Base-by-base conservation (phyloP, 2,329 filamentous ascomycete genomes). In the Exutisphaerella laricina region DNA sequence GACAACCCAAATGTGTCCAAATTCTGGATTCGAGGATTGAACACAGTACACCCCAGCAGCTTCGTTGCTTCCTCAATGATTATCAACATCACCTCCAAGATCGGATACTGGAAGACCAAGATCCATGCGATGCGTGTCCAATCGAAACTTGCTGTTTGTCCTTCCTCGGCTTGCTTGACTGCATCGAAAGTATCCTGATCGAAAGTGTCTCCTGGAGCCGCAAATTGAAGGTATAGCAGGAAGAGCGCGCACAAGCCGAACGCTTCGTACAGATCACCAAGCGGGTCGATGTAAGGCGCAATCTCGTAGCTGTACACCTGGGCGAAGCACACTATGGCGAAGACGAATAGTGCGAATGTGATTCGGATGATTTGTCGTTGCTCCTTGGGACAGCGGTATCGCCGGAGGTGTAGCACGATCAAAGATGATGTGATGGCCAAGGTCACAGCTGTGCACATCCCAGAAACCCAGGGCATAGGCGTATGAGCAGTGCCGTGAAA, bases 351-450 rank as follows among this genome's bases (percentile, higher is more conserved):
- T 8, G 57, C 53, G 35, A 57, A 52, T 7, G 49, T 37, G 9
- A 60, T 53, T n/a, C 57, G 53, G 29, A 60, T 48, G 41, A 59
- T 60, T 34, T 60, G 58, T 20, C 55, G 52, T 45, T 62, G 59
- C 43, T 62, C 58, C 16, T 55, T 53, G 3, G 59, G 58, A 4
- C 46, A 41, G 8, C 55, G 49, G 42, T 62, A 62, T 31, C 56
- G 49, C 8, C 40, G 48, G 3, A 62, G 50, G 41, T 60, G 59
- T 17, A 52, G 47, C 13, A 43, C 39, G 23, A 58, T 50, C 10
- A 60, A 46, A 2, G 52, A 49, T 2, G 58, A 18, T 8, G 46
- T 46, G 20, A 50, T 54, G 23, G 42, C 22, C 5, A 50, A 28
- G 3, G 56, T 56, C 22, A 54, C 35, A 20, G 26, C 38, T 10